These are phyloP conservation scores for Talaromyces sp. DNA, from an alignment of 2,329 filamentous ascomycete species.

Conservation along the genomic window DNA sequence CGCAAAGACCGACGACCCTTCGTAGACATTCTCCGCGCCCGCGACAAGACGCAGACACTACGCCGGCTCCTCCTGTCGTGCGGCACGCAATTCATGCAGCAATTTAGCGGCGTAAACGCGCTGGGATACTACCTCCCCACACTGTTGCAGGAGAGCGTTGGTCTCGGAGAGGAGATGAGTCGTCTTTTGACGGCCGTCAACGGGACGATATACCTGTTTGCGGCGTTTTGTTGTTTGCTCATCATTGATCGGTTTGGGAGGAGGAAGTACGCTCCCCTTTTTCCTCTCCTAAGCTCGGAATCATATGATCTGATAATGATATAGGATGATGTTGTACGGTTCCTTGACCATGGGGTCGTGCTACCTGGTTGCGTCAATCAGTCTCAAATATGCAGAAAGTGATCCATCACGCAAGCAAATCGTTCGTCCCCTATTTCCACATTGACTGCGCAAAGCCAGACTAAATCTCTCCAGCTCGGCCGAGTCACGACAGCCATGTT, in stretches of 20 bases:
- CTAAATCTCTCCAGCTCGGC: neutral
- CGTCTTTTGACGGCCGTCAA: constrained; percentile 21
- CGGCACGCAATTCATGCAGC: neutral
- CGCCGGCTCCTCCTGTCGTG: neutral
- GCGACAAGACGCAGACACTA: neutral
- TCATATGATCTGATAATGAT: neutral
- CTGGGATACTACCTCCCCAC: neutral
- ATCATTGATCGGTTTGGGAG: constrained; percentile 22
- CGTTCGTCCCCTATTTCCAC: neutral
- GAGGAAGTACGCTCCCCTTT: constrained; percentile 15
- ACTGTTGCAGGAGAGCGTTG: neutral
- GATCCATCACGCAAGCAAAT: constrained; percentile 16
- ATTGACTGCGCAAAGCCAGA: neutral
- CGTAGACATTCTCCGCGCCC: neutral
- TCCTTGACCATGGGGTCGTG: constrained; percentile 19
- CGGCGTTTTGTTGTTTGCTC: constrained; percentile 18
- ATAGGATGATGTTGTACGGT: constrained; percentile 21
- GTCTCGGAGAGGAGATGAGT: neutral
- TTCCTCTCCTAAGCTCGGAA: no score
- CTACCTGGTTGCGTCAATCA: constrained; percentile 19
- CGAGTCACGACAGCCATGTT: constrained; percentile 6
- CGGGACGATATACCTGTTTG: constrained; percentile 19
- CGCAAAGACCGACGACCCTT: neutral
- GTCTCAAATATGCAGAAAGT: constrained; percentile 17
- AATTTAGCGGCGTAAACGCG: neutral